Evolutionary conservation across 345 rosid species (phyloP), one percentile per base, ranked within the genome.

Genomic region (Eucalyptus victrix): DNA sequence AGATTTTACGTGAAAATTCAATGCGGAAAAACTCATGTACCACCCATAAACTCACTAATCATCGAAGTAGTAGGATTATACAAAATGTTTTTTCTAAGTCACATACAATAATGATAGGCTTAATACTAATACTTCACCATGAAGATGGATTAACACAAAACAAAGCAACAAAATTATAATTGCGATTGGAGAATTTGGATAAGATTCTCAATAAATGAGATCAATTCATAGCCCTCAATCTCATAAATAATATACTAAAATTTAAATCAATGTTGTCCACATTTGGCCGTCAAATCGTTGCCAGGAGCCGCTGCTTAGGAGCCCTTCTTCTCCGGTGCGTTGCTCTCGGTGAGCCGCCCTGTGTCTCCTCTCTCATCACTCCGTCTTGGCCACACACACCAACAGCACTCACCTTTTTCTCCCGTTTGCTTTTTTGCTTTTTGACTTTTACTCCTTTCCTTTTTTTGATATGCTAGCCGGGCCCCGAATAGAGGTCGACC

Each of bases 21-120:
- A 24, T 24, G 0, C 2, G 3, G 6, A 56, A 56, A 56, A 56
- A 56, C 0, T 24, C 13, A 23, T 0, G 0, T 0, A 56, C 3
- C 30, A 26, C 3, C 6, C 2, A 24, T 24, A 56, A 56, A 24
- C 30, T 56, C 13, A 56, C 30, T 56, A 56, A 56, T 56, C 13
- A 24, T 10, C 1, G 3, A 56, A 56, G 3, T 10, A 56, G 1
- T 56, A 56, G 3, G 30, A 56, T 56, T 56, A 9, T 9, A 56
- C 14, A 56, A 56, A 24, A 56, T 10, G 3, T 10, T 10, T 23
- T 23, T 2, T 56, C 13, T 56, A 56, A 56, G 4, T 24, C 30
- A 53, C 2, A 21, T 21, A 51, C 23, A 8, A 51, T 51, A 51
- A 19, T 53, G 24, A 53, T 53, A 53, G 58, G 58, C 24, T 53